Percentiles rank a stretch among this genome's conserved stretches.
Conservation (phyloP, 441 rosid genomes). For the Populus trichocarpa region DNA sequence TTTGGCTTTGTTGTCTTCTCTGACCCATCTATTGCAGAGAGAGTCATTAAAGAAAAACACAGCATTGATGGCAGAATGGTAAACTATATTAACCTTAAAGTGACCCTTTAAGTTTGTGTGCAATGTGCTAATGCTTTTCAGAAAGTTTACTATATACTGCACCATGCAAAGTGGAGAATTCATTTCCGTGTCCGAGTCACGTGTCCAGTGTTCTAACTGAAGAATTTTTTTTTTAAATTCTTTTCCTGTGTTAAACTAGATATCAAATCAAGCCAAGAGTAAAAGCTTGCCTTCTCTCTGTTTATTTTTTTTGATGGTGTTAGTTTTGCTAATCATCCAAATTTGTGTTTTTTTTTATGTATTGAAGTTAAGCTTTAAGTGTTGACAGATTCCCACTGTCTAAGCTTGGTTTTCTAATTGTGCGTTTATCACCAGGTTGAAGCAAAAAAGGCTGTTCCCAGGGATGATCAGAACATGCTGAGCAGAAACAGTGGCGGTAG, state of each 20-base stretch:
- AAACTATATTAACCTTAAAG: slow-evolving; percentile 23
- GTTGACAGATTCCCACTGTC: slow-evolving; percentile 3
- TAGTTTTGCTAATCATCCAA: slow-evolving; percentile 4
- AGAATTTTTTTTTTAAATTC: neutral
- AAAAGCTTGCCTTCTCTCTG: slow-evolving; percentile 11
- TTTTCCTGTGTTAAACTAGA: slow-evolving; percentile 22
- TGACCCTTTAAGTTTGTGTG: neutral
- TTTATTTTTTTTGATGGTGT: neutral
- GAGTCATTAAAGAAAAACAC: slow-evolving; percentile 79
- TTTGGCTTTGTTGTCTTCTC: slow-evolving; percentile 95
- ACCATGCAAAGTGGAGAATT: slow-evolving; percentile 8
- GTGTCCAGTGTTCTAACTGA: slow-evolving; percentile 22
- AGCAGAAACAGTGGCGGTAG: slow-evolving; percentile 59
- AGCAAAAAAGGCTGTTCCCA: slow-evolving; percentile 95
- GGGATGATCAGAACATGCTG: slow-evolving; percentile 81
- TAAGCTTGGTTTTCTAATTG: slow-evolving; percentile 20
- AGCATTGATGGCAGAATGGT: slow-evolving; percentile 91
- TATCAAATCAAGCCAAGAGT: slow-evolving; percentile 26
- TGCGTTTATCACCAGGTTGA: slow-evolving; percentile 59
- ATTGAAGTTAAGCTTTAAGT: slow-evolving; percentile 9
- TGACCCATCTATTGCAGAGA: slow-evolving; percentile 85
- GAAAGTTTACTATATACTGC: neutral
- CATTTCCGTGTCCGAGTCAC: slow-evolving; percentile 13
- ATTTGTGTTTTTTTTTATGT: neutral
- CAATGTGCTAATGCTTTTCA: neutral